phyloP scores from a whole-genome alignment of 2,329 filamentous ascomycete species.

The Trichoderma arundinaceum region DNA sequence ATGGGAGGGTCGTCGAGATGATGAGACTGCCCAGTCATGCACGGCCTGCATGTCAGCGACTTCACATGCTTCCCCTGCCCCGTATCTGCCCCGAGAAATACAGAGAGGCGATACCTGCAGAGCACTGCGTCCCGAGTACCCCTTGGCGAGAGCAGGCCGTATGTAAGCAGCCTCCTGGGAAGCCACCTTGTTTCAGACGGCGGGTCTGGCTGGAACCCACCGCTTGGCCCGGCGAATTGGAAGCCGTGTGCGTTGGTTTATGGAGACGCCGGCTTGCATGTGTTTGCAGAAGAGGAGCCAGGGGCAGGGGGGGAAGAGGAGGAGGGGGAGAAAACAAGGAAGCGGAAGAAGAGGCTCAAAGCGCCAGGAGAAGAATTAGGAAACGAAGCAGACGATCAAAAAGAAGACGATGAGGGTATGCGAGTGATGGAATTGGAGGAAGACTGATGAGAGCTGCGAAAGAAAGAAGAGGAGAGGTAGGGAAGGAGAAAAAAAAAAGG shows the following conservation, averaged over 20 bases:
- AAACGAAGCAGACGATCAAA: background rate
- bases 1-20: conserved; percentile 25
- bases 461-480: background rate
- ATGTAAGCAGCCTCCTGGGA: conserved; percentile 27
- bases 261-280: conserved; percentile 29
- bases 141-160: background rate
- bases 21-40: conserved; percentile 16
- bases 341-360: background rate
- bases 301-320: conserved; percentile 1
- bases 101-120: conserved; percentile 7
- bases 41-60: conserved; percentile 28
- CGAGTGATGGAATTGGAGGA: background rate
- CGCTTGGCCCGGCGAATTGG: conserved; percentile 5
- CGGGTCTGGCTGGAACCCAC: conserved; percentile 26
- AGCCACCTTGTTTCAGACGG: conserved; percentile 24
- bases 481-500: background rate
- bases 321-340: background rate
- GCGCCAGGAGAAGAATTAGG: background rate
- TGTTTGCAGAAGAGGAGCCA: conserved; percentile 27
- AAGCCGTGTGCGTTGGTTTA: conserved; percentile 1
- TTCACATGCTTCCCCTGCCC: conserved; percentile 4
- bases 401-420: background rate
- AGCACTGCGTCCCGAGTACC: conserved; percentile 2
- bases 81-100: conserved; percentile 6
- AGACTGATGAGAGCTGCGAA: background rate